Conservation (phyloP, 2,329 filamentous ascomycete species). For the Penicillium sp. region DNA sequence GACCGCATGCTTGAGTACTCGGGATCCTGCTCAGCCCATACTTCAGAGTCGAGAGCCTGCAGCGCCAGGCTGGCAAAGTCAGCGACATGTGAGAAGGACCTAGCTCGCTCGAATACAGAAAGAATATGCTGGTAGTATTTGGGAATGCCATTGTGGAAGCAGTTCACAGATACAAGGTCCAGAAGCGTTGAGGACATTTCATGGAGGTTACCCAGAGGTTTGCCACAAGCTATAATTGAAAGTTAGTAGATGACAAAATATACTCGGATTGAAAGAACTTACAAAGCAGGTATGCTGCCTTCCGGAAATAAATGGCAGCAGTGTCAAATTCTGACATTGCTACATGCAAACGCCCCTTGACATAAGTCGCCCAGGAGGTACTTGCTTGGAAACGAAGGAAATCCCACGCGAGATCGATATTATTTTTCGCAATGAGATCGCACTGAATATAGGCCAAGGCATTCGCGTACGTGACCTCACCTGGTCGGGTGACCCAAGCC, state of each 20-base stretch:
- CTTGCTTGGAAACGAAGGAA: constrained; percentile 66
- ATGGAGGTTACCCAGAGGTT: constrained; percentile 46
- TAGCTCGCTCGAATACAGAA: constrained; percentile 74
- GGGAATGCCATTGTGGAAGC: constrained; percentile 71
- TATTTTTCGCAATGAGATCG: constrained; percentile 67
- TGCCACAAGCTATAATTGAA: constrained; percentile 39
- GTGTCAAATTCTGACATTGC: constrained; percentile 70
- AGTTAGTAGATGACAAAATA: constrained; percentile 17
- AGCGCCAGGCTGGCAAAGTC: constrained; percentile 79
- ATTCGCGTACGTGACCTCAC: constrained; percentile 57
- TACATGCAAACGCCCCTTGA: constrained; percentile 78
- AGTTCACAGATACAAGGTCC: constrained; percentile 69
- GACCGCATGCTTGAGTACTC: constrained; percentile 52
- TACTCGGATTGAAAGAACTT: constrained; percentile 45
- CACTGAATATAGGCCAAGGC: constrained; percentile 67
- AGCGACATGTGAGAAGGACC: constrained; percentile 75
- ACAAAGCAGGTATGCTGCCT: constrained; percentile 81
- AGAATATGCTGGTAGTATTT: constrained; percentile 87
- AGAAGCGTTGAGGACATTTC: constrained; percentile 63
- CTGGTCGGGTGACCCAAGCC: constrained; percentile 52
- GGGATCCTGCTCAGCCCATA: constrained; percentile 32
- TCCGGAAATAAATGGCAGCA: constrained; percentile 76
- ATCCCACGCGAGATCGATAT: constrained; percentile 64
- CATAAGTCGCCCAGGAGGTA: constrained; percentile 67
- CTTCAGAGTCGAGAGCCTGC: constrained; percentile 55